Conservation (phyloP, 441 rosid genomes). For the Breynia disticha region DNA sequence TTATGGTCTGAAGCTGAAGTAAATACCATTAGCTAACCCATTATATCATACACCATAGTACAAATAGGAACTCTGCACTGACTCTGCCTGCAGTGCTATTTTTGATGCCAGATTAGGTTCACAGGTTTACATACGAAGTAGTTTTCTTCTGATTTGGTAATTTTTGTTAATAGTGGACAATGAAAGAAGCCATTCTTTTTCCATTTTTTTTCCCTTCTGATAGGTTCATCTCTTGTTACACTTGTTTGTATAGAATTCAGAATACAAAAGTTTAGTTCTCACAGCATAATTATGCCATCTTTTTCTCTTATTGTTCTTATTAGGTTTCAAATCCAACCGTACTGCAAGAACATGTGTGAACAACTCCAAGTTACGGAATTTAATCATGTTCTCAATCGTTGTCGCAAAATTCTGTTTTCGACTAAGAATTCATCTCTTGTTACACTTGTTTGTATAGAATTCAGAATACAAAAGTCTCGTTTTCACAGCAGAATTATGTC, state of each 20-base stretch:
- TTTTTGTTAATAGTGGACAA: slow-evolving; percentile 10
- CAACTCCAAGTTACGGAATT: too few relatives aligned
- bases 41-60: slow-evolving; percentile 17
- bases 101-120: slow-evolving; percentile 8
- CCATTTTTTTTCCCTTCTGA: not conserved
- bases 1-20: slow-evolving; percentile 45
- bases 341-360: too few relatives aligned
- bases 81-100: slow-evolving; percentile 7
- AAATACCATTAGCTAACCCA: slow-evolving; percentile 15
- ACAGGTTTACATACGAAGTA: slow-evolving; percentile 1
- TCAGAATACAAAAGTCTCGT: too few relatives aligned
- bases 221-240: not conserved
- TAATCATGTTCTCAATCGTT: too few relatives aligned
- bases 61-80: slow-evolving; percentile 17
- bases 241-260: too few relatives aligned
- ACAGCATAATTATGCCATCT: too few relatives aligned
- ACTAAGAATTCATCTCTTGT: not conserved
- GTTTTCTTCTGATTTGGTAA: slow-evolving; percentile 5
- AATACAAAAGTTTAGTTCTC: too few relatives aligned
- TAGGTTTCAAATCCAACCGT: too few relatives aligned
- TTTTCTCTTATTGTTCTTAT: too few relatives aligned
- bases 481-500: too few relatives aligned
- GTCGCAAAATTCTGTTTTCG: not conserved
- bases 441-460: too few relatives aligned
- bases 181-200: slow-evolving; percentile 12